Evolutionary conservation across 345 rosid species (phyloP), one percentile per base, ranked within the genome.

Genomic region (Geranium brycei): DNA sequence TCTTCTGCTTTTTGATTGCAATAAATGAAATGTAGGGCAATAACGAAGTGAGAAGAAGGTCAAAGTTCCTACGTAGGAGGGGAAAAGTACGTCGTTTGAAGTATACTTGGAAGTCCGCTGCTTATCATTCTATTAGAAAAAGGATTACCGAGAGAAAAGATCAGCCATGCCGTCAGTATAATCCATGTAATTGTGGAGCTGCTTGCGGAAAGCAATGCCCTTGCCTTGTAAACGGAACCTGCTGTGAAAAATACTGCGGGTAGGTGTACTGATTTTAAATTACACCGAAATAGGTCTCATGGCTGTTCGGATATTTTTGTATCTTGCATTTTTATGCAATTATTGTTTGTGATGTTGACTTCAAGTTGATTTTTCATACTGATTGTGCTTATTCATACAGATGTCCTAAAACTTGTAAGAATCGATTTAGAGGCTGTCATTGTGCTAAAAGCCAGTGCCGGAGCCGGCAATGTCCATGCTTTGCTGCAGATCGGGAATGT

Each of bases 241-340:
- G 99, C 86, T 95, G 99, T 65, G 99, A 95, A 80, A 95, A 95
- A 82, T 95, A 95, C 65, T 95, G 99, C 76, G 96, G 97, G 99
- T 95, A 79, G 84, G 95, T 70, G 65, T 55, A 70, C 63, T 57
- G 23, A n/a, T 53, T 68, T 15, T 61, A 30, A 61, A 47, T 51
- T n/a, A 47, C 60, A 17, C 35, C 11, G 14, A 13, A 47, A 1
- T 35, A n/a, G 7, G 28, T 35, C n/a, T 58, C 17, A 23, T 69
- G 38, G 31, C 12, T 6, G 38, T 61, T 35, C 11, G 17, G 10
- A 10, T 16, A 30, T 38, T 65, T 57, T 61, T 11, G 8, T 69
- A 23, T 38, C 31, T 59, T 69, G 19, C 23, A 35, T 35, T 3
- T 7, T 35, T 23, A 23, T 23, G 28, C 28, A 23, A 5, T 11